Base-by-base conservation (phyloP, 257 asterid genomes). In the Plantago ovata region DNA sequence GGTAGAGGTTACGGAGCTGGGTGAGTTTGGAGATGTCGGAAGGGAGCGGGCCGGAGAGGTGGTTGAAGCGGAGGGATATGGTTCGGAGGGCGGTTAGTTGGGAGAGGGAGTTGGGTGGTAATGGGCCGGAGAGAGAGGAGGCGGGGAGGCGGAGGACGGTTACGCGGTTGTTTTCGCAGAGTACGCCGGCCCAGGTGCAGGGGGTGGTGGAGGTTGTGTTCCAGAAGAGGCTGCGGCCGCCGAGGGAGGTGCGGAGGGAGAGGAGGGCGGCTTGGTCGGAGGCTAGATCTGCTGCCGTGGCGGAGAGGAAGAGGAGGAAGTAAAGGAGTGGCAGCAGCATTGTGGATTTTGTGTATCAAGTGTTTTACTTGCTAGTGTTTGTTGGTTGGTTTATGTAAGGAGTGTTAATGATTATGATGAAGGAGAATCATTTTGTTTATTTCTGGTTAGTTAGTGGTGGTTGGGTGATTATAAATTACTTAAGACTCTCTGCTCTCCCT, bases 31-130 rank as follows among this genome's bases (percentile, higher is more conserved):
- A 66, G 42, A 89, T 65, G 65, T 85, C 95, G 2, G 59, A 18
- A 2, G 97, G 95, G 6, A 89, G 72, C 0, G 77, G 67, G 7
- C 95, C 95, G 43, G 83, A 69, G 53, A 89, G 79, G 40, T 67
- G 80, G 86, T 89, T 89, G 49, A 83, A 62, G 41, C 97, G 91
- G 60, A 89, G 91, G 79, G 85, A 76, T 58, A 89, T 77, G 3
- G 92, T 83, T 18, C 84, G 83, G 58, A 89, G 86, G 9, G 24
- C 21, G 2, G 94, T 71, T 42, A 89, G 66, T 65, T 62, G 74
- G 0, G 89, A 66, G 47, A 89, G 61, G 1, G 94, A 74, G 71
- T 47, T 44, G 10, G 48, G 13, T 15, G 94, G 95, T 1, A 89
- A 56, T 3, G 64, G 0, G 7, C 94, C 95, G 62, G 39, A 44